Percentiles rank a stretch among this genome's conserved stretches.
These are phyloP conservation scores for Malassezia globosa DNA, from an alignment of 1,284 basidiomycete genomes.

Conservation along the genomic window DNA sequence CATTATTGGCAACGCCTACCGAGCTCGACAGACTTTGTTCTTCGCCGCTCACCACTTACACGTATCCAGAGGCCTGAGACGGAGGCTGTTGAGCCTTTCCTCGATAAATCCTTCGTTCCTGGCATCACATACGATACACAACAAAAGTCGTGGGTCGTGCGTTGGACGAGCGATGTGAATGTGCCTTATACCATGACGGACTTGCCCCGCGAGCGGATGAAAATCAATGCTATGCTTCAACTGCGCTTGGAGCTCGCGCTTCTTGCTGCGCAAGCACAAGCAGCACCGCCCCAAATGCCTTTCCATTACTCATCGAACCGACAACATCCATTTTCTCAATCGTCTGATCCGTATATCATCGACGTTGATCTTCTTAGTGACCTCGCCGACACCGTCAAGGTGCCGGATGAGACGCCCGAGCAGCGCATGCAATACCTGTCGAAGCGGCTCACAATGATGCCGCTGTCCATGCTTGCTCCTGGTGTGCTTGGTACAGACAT, in stretches of 20 bases:
- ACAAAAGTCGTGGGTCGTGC: conserved; percentile 5
- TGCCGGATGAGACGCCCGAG: conserved; percentile 13
- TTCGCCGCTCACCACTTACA: background rate
- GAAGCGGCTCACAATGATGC: conserved; percentile 5
- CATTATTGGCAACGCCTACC: conserved; percentile 1
- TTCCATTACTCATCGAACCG: conserved; percentile 2
- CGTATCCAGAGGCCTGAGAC: background rate
- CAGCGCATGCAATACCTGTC: conserved; percentile 8
- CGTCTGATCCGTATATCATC: conserved; percentile 10
- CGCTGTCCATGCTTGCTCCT: conserved; percentile 7
- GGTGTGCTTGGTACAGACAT: background rate
- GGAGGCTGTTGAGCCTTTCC: background rate
- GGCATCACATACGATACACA: conserved; percentile 7
- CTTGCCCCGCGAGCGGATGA: background rate
- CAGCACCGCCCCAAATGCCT: conserved; percentile 6
- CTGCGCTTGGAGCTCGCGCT: conserved; percentile 7
- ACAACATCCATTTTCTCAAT: background rate
- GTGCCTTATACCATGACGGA: background rate
- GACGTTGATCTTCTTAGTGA: conserved; percentile 10
- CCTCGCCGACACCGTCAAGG: conserved; percentile 1
- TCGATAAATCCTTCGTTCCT: background rate
- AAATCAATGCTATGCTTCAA: background rate
- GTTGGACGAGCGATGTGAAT: conserved; percentile 4
- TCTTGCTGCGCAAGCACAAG: background rate
- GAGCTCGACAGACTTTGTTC: background rate